These are phyloP conservation scores for Juncus effusus DNA, from an alignment of 176 grass and related monocot species.

Conservation along the genomic window DNA sequence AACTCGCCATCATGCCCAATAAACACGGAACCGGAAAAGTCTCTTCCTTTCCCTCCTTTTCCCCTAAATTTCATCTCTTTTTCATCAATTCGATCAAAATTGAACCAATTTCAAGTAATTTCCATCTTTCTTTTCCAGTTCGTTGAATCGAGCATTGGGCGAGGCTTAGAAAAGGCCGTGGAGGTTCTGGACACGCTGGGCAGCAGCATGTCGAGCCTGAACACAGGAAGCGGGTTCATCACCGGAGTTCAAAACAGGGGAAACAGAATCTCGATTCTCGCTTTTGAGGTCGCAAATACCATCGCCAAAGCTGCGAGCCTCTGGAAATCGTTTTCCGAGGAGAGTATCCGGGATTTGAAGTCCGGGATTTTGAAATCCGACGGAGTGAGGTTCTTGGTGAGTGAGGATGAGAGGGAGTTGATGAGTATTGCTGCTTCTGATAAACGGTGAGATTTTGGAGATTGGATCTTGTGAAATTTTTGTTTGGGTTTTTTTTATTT, in stretches of 20 bases:
- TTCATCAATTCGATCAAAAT: background rate
- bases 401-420: constrained; percentile 52
- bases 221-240: constrained; percentile 73
- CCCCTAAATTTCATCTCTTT: background rate
- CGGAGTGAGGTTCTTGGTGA: constrained; percentile 64
- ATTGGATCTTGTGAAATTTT: too few relatives aligned
- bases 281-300: constrained; percentile 96
- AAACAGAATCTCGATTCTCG: constrained; percentile 66
- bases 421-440: constrained; percentile 70
- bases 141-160: constrained; percentile 73
- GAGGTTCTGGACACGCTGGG: constrained; percentile 84
- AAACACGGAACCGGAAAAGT: constrained; percentile 53
- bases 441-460: constrained; percentile 56
- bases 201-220: constrained; percentile 81
- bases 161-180: constrained; percentile 78
- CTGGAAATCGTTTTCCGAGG: constrained; percentile 72
- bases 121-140: constrained; percentile 36
- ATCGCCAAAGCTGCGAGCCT: constrained; percentile 74
- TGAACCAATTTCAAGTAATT: background rate
- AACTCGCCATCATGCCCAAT: constrained; percentile 50
- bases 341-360: constrained; percentile 68
- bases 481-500: too few relatives aligned
- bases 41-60: background rate
- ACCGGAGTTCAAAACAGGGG: constrained; percentile 50
- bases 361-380: constrained; percentile 79